Evolutionary conservation across 176 grass and related monocot genomes (phyloP).

Genomic region (Canna indica): DNA sequence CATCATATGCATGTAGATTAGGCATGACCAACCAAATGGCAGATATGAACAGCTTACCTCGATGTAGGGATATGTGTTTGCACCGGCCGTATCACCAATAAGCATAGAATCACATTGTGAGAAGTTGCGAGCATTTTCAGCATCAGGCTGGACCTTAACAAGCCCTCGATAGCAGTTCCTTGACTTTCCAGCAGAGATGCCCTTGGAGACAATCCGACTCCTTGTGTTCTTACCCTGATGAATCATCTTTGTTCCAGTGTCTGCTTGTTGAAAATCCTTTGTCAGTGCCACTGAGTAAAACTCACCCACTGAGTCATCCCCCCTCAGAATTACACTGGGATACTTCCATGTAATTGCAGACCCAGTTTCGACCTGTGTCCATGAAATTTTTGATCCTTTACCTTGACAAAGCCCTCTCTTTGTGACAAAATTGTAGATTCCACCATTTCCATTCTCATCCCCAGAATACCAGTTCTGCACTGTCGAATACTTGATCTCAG

Average conservation of each 20-base stretch:
- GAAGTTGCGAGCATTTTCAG: constrained; percentile 78
- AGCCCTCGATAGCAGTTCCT: constrained; percentile 94
- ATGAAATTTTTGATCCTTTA: constrained; percentile 68
- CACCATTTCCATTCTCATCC: constrained; percentile 68
- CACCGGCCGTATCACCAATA: constrained; percentile 86
- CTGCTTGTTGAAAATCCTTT: constrained; percentile 90
- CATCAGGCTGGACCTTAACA: constrained; percentile 61
- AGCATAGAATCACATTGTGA: constrained; percentile 98
- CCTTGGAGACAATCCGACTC: constrained; percentile 88
- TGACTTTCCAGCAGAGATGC: constrained; percentile 91
- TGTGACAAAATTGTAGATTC: constrained; percentile 96
- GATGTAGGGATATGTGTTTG: constrained; percentile 92
- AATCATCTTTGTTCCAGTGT: constrained; percentile 95
- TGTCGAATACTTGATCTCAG: constrained; percentile 90
- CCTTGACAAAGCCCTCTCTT: constrained; percentile 83
- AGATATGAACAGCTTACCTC: constrained; percentile 32
- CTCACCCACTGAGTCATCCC: constrained; percentile 75
- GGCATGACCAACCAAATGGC: not conserved
- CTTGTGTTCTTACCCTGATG: constrained; percentile 81
- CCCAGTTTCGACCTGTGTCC: constrained; percentile 96
- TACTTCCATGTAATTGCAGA: constrained; percentile 99
- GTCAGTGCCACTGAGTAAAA: constrained; percentile 91
- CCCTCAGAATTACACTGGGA: constrained; percentile 70
- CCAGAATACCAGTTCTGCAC: constrained; percentile 98
- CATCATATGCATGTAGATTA: not conserved